Base-by-base conservation (phyloP, 768 basidiomycete species). In the Hysterangium stoloniferum region DNA sequence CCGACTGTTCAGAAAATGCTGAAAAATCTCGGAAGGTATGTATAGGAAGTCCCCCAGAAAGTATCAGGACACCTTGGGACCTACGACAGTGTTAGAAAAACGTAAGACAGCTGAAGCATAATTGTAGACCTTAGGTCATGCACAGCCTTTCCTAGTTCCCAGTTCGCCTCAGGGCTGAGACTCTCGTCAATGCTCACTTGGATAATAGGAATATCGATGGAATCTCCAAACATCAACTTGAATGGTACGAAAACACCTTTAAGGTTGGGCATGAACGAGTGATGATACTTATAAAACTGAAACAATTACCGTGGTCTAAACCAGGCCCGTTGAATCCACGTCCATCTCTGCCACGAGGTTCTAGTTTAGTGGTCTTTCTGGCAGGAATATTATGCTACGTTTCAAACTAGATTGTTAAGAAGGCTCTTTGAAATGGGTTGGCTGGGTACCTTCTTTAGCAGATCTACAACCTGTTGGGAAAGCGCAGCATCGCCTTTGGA, bases 161-260 rank as follows among this genome's bases (percentile, higher is more conserved):
- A 85, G 59, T 87, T 80, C 56, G 68, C 69, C 57, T 75, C 71
- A 5, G 85, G 79, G 48, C 69, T 72, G 54, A 86, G 57, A 52
- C 69, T 77, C 8, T 71, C 67, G 55, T 86, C 80, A 46, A 88
- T 80, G 31, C 79, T 80, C 2, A 77, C 80, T 65, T 88, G 74
- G 17, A 88, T 76, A 58, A 89, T 74, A 2, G 87, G 87, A 15
- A 89, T 66, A 4, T 74, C 71, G 51, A 80, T 75, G 41, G 74
- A 73, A 41, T 80, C 75, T 6, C 83, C 82, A 58, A 89, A 88
- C 86, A 89, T 89, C 53, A 82, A 61, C 38, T 73, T 70, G 71
- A 89, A 86, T 2, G 87, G 87, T 11, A 90, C 69, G 61, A 88
- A 89, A 38, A 88, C 84, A 20, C 86, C 47, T 48, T 36, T 25